Base-by-base conservation (phyloP, 2,329 filamentous ascomycete genomes). In the Podosphaera xanthii region DNA sequence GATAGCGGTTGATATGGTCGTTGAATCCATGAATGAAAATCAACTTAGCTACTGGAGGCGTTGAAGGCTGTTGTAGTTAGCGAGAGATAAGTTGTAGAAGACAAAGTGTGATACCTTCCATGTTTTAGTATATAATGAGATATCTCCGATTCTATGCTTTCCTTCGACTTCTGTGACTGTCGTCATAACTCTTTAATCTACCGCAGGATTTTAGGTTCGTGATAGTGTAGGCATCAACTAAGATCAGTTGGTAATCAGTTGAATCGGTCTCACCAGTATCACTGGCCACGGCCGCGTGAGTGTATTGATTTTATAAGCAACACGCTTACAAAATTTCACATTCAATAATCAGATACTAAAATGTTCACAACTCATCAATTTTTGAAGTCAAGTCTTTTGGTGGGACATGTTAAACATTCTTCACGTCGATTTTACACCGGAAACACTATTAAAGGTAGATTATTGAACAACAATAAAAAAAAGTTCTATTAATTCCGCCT, bases 1-100 rank as follows among this genome's bases (percentile, higher is more conserved):
- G 78, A 73, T 95, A 94, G 60, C 81, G 79, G 71, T 86, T 82
- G 70, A 86, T 74, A 71, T 94, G 87, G 71, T 95, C 90, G 70
- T 82, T 88, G 76, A 90, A 96, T 66, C 90, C 90, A 72, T 96
- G 90, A 63, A 96, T 74, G 71, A 94, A 86, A 66, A 92, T 76
- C 57, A 94, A 70, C 64, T 86, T 85, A 42, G 89, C 89, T 66
- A 77, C 79, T 59, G 65, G 59, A 2, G 64, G 60, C 12, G 53
- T 62, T 42, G 67, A 64, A 6, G 67, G 66, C 67, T 69, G 59
- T 2, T 5, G 54, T 34, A 9, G 59, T 58, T 49, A 40, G 31
- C 61, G 8, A 30, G 5, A 33, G 30, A 54, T 34, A 3, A 53
- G 33, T 14, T 40, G 57, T 9, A 38, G 36, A 10, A n/a, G 50